These are phyloP conservation scores for Closterium sp. DNA, from an alignment of 139 green algal species.

Conservation along the genomic window DNA sequence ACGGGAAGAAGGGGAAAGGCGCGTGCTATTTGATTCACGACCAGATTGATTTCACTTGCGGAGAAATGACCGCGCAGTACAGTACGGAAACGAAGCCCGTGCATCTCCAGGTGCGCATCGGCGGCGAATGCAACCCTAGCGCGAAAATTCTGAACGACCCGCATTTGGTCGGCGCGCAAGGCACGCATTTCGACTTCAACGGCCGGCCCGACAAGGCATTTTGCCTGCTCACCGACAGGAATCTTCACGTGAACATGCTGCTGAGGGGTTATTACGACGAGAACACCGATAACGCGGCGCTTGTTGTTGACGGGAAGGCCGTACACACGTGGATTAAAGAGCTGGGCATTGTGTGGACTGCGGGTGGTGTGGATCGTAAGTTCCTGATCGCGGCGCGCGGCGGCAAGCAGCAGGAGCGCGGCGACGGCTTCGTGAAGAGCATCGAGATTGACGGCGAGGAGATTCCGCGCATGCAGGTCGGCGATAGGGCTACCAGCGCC, in stretches of 20 bases:
- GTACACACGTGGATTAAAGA: conserved; percentile 33
- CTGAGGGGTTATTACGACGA: background rate
- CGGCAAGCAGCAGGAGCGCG: conserved; percentile 18
- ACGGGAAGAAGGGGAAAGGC: background rate
- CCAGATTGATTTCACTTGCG: background rate
- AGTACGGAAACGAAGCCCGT: background rate
- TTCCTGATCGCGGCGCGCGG: background rate
- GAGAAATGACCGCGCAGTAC: background rate
- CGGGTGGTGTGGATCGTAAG: background rate
- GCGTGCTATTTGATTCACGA: background rate
- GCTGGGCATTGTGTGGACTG: conserved; percentile 23
- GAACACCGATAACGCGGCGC: background rate
- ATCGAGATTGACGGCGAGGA: conserved; percentile 37
- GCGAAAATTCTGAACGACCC: background rate
- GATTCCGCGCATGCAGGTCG: background rate
- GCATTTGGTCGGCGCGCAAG: background rate
- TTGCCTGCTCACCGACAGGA: background rate
- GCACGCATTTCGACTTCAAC: background rate
- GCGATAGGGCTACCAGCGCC: background rate
- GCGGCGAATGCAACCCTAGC: background rate
- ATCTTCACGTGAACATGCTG: background rate
- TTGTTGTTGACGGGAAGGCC: background rate
- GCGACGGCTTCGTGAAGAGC: conserved; percentile 32
- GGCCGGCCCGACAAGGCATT: background rate
- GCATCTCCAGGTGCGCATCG: background rate